Percentiles rank a stretch among this genome's conserved stretches.
These are phyloP conservation scores for Xerocomellus amylosporus DNA, from an alignment of 768 basidiomycete genomes.

Conservation along the genomic window DNA sequence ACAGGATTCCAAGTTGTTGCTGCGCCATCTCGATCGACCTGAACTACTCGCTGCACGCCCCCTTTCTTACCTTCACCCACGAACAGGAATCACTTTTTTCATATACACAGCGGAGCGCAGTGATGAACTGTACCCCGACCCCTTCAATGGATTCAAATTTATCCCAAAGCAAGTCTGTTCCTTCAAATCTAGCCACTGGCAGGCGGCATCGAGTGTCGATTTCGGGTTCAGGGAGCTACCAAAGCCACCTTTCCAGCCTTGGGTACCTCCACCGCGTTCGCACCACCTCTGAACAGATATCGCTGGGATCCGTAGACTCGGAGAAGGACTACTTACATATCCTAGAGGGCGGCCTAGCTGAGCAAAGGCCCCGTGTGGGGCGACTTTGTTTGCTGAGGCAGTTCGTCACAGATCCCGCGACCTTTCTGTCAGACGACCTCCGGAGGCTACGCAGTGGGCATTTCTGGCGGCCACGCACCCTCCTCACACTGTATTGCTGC, in stretches of 20 bases:
- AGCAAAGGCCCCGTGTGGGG: constrained; percentile 16
- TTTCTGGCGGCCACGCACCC: constrained; percentile 31
- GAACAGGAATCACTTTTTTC: not conserved
- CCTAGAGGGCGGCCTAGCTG: constrained; percentile 18
- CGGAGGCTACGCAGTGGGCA: constrained; percentile 23
- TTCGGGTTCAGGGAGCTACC: constrained; percentile 42
- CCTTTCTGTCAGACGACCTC: constrained; percentile 28
- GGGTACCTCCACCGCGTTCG: constrained; percentile 42
- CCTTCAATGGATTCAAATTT: constrained; percentile 16
- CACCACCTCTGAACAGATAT: constrained; percentile 25
- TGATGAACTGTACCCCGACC: not conserved
- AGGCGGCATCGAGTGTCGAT: constrained; percentile 23
- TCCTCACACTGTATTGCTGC: constrained; percentile 40
- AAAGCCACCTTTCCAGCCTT: constrained; percentile 43
- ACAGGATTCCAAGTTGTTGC: constrained; percentile 6
- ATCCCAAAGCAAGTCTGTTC: constrained; percentile 27
- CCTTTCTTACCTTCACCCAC: not conserved
- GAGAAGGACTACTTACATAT: constrained; percentile 12
- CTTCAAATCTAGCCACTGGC: constrained; percentile 15
- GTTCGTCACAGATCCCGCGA: constrained; percentile 22
- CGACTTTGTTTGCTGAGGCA: constrained; percentile 27
- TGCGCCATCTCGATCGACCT: too few relatives aligned
- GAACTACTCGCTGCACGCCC: not conserved
- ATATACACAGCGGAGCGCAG: not conserved
- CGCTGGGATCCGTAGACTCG: constrained; percentile 1